phyloP scores from a whole-genome alignment of 176 grass and related monocot species.

The Eleusine coracana region DNA sequence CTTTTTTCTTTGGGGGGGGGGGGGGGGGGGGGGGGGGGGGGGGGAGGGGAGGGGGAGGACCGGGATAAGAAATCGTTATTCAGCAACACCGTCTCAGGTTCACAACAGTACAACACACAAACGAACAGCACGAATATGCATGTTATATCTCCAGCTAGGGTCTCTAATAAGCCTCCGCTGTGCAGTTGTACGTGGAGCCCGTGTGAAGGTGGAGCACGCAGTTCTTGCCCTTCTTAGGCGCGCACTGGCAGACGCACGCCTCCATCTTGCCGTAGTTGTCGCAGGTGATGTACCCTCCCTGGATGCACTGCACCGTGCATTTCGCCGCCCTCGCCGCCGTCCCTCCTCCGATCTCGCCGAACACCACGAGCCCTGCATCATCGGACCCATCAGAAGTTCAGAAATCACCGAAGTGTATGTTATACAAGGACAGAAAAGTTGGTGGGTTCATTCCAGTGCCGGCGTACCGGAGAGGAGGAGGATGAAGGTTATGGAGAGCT shows the following conservation, averaged over 20 bases:
- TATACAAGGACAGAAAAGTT: background rate
- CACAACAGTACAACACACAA: background rate
- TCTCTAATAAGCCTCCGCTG: background rate
- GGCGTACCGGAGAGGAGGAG: conserved; percentile 37
- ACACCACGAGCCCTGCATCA: conserved; percentile 14
- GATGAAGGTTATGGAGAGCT: conserved; percentile 39
- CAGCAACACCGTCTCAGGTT: background rate
- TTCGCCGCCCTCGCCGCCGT: background rate
- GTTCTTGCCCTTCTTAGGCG: conserved; percentile 32
- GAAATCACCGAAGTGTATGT: background rate
- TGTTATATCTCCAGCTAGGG: background rate
- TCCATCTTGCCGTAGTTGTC: conserved; percentile 46
- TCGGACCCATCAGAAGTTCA: background rate
- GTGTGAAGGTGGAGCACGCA: conserved; percentile 29
- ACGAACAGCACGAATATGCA: background rate
- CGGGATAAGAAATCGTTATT: background rate
- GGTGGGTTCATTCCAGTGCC: background rate
- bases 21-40: too few relatives aligned
- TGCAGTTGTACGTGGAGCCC: background rate
- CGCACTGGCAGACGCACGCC: conserved; percentile 35
- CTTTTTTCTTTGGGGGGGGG: too few relatives aligned
- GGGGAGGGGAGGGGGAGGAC: too few relatives aligned
- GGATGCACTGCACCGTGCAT: conserved; percentile 27
- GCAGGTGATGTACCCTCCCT: conserved; percentile 50
- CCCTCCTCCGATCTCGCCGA: background rate